Conservation (phyloP, 1,284 basidiomycete species). For the Rhodotorula sp. region DNA sequence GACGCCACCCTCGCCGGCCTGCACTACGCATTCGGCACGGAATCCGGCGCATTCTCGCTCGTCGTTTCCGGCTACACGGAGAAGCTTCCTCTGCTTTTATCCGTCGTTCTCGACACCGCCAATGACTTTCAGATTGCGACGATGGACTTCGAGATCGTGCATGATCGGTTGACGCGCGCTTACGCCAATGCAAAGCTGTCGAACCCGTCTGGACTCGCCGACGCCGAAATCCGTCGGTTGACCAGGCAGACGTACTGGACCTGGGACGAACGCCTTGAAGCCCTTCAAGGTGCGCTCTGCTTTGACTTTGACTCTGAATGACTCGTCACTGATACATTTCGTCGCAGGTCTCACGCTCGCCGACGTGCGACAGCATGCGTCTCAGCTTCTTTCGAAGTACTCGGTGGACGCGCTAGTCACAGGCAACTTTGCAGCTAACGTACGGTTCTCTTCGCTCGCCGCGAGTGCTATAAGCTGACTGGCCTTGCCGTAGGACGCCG, state of each 20-base stretch:
- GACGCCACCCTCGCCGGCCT: conserved; percentile 88
- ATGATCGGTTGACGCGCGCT: conserved; percentile 65
- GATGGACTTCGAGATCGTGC: conserved; percentile 72
- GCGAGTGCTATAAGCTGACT: background rate
- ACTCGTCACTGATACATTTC: background rate
- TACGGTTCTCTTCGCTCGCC: background rate
- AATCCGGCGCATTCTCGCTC: conserved; percentile 67
- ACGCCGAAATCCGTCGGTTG: conserved; percentile 75
- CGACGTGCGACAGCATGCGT: conserved; percentile 71
- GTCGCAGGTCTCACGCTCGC: conserved; percentile 63
- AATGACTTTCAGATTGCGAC: conserved; percentile 62
- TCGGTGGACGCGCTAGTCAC: conserved; percentile 74
- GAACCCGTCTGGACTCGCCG: conserved; percentile 69
- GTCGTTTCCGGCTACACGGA: conserved; percentile 81
- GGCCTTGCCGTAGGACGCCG: conserved; percentile 1
- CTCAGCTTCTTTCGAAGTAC: conserved; percentile 64
- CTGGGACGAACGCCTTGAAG: conserved; percentile 72
- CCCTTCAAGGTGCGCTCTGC: conserved; percentile 66
- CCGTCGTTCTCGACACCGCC: conserved; percentile 70
- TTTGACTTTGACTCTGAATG: conserved; percentile 1
- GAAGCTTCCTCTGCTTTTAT: conserved; percentile 75
- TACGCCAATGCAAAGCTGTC: conserved; percentile 56
- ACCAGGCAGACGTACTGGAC: conserved; percentile 75
- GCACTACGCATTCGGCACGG: conserved; percentile 68
- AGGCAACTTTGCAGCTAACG: conserved; percentile 72